phyloP scores from a whole-genome alignment of 805 yeast species.

The Candida corydali region DNA sequence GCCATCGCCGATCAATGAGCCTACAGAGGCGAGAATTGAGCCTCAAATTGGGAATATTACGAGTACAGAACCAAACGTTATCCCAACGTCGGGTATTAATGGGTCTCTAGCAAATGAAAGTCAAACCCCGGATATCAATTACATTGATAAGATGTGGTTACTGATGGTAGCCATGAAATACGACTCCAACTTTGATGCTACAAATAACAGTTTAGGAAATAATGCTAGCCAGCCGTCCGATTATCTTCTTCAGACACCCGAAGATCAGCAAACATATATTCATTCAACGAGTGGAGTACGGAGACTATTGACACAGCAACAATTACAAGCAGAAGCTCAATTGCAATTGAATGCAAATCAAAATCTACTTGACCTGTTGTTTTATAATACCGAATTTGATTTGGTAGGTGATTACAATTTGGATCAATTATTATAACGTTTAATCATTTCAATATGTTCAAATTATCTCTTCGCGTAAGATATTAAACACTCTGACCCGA shows the following conservation, averaged over 20 bases:
- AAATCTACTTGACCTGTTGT: background rate
- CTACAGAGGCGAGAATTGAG: too few relatives aligned
- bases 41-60: too few relatives aligned
- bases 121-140: conserved; percentile 9
- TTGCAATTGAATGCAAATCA: background rate
- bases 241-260: too few relatives aligned
- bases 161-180: conserved; percentile 23
- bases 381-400: conserved; percentile 1
- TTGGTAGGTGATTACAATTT: conserved; percentile 3
- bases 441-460: background rate
- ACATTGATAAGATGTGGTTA: conserved; percentile 26
- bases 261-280: too few relatives aligned
- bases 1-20: background rate
- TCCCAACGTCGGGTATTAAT: conserved; percentile 2
- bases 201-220: too few relatives aligned
- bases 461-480: conserved; percentile 33
- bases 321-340: conserved; percentile 1
- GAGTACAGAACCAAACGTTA: background rate
- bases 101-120: conserved; percentile 2
- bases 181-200: too few relatives aligned
- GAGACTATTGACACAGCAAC: too few relatives aligned
- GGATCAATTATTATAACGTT: conserved; percentile 1
- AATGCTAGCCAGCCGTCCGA: too few relatives aligned
- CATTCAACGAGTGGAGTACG: too few relatives aligned
- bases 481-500: conserved; percentile 21